Evolutionary conservation across 2,329 filamentous ascomycete genomes (phyloP).

Genomic region (Arthroderma uncinatum): DNA sequence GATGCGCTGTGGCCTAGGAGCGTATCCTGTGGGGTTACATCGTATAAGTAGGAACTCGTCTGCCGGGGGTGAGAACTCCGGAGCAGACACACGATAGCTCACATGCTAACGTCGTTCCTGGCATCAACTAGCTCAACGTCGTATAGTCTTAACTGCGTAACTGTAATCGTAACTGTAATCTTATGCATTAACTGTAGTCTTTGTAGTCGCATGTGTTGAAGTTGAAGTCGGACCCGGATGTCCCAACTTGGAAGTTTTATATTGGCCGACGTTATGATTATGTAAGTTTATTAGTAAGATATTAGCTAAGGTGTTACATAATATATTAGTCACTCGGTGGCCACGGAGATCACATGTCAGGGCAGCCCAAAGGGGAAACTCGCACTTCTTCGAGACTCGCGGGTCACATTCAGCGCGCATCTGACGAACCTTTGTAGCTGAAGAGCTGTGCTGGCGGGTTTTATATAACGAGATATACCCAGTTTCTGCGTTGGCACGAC

Average conservation of each 20-base stretch:
- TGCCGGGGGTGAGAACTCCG: not conserved
- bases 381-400: not conserved
- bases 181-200: too few relatives aligned
- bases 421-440: not conserved
- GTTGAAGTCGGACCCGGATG: too few relatives aligned
- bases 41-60: not conserved
- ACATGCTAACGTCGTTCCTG: not conserved
- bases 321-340: not conserved
- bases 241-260: too few relatives aligned
- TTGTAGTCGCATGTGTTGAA: too few relatives aligned
- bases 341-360: not conserved
- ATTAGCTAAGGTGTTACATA: not conserved
- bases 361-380: not conserved
- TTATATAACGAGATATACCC: not conserved
- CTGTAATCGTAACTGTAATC: too few relatives aligned
- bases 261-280: too few relatives aligned
- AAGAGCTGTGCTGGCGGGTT: not conserved
- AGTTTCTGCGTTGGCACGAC: not conserved
- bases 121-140: too few relatives aligned
- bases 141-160: too few relatives aligned
- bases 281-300: not conserved
- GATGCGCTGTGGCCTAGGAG: not conserved
- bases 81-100: not conserved
- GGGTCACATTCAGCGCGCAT: not conserved
- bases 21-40: not conserved